Evolutionary conservation across 768 basidiomycete genomes (phyloP).

Genomic region (Cantharellus cinnabarinus): DNA sequence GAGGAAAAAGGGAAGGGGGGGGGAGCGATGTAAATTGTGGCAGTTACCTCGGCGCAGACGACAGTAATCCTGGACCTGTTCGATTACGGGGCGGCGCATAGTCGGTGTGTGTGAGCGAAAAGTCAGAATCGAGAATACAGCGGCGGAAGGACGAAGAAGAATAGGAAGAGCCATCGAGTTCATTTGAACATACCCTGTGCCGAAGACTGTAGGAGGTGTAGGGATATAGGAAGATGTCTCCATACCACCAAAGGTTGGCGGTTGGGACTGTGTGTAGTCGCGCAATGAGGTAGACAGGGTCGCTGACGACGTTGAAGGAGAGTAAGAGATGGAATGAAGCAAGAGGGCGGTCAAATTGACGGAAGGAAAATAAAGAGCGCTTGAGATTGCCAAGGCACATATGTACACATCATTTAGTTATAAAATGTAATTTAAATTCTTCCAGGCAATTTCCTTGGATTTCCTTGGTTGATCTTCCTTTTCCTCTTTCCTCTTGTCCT

Average conservation of each 20-base stretch:
- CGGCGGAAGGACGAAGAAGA: neutral
- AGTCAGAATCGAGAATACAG: neutral
- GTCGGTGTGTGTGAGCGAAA: neutral
- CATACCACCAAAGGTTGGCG: neutral
- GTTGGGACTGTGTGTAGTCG: neutral
- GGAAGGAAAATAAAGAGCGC: neutral
- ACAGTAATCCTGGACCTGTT: constrained; percentile 49
- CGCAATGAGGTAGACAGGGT: neutral
- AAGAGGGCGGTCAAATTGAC: neutral
- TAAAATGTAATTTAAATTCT: too few relatives aligned
- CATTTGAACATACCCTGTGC: neutral
- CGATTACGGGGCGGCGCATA: neutral
- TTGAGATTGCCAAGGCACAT: too few relatives aligned
- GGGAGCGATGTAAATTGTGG: neutral
- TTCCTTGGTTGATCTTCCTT: too few relatives aligned
- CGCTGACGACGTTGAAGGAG: neutral
- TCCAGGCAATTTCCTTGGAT: too few relatives aligned
- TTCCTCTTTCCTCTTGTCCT: too few relatives aligned
- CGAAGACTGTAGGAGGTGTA: neutral
- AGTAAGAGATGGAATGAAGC: neutral
- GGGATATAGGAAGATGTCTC: neutral
- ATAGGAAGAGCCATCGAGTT: neutral
- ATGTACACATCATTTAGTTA: too few relatives aligned
- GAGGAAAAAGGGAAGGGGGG: neutral
- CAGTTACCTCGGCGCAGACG: constrained; percentile 55